Base-by-base conservation (phyloP, 306 rosid species). In the Casuarina glauca region DNA sequence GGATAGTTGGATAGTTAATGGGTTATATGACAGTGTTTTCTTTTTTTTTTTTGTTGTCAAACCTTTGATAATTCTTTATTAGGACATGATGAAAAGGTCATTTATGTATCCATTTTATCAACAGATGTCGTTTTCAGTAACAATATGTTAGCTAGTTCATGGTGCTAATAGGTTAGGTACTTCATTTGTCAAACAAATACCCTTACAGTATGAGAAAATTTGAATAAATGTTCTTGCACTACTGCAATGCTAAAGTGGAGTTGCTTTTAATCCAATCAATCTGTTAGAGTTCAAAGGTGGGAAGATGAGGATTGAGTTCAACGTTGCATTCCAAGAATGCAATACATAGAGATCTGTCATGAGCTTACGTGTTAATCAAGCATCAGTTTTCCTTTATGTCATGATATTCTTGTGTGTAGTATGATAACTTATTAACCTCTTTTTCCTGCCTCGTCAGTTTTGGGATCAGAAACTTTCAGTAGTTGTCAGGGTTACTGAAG, bases 271-370 rank as follows among this genome's bases (percentile, higher is more conserved):
- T 17, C 51, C 38, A 68, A 41, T 68, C 35, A 38, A 17, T 43
- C 50, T 73, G 49, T 73, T 74, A 42, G 72, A 77, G 45, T 49
- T 73, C 71, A n/a, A 58, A 50, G 17, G 69, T 36, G 67, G 69
- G 51, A 58, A 49, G 6, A 70, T 13, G 66, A 41, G 69, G 45
- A 68, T 62, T 19, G 45, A 42, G 8, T 43, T 11, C 35, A 42
- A 39, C 16, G 19, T 68, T 68, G 32, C 42, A 32, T 35, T 35
- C 68, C 16, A 35, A 35, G 16, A 61, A 61, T 61, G 32, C 68
- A 4, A 4, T 61, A 35, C 68, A 32, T 10, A 12, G 68, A 20
- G 35, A 32, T 35, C 35, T 2, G 6, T 55, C 36, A 1, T 19
- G 9, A 55, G 62, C 19, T 17, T 17, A 62, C 15, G 13, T 8